Conservation (phyloP, 257 asterid species). For the Solanum pennellii region DNA sequence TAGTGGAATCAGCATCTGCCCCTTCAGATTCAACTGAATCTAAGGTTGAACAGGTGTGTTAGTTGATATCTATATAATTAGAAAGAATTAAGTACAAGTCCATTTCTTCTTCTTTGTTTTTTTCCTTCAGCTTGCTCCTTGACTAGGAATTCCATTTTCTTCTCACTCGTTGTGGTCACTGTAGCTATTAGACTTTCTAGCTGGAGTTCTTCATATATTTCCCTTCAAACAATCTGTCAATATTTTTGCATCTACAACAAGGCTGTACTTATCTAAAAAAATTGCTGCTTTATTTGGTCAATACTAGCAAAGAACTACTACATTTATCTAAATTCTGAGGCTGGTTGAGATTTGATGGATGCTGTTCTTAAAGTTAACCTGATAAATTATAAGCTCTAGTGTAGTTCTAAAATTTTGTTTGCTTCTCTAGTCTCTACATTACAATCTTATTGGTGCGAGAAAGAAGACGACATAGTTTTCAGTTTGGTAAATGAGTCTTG, state of each 20-base stretch:
- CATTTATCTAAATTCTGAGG: neutral
- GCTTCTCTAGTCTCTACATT: neutral
- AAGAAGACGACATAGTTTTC: neutral
- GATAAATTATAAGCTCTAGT: neutral
- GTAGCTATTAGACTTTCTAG: neutral
- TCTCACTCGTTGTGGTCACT: neutral
- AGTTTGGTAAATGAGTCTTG: neutral
- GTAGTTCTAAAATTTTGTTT: neutral
- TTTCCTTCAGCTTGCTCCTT: neutral
- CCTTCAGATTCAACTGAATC: constrained; percentile 33
- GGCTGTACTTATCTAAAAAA: neutral
- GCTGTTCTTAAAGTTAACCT: neutral
- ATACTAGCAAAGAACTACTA: neutral
- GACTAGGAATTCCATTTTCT: neutral
- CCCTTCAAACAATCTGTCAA: neutral
- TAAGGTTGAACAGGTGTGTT: constrained; percentile 49
- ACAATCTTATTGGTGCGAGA: neutral
- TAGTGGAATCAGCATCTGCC: constrained; percentile 28
- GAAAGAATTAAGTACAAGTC: neutral
- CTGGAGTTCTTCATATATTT: neutral
- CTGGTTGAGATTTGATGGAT: neutral
- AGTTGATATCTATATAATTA: neutral
- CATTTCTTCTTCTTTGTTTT: neutral
- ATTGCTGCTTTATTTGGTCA: neutral
- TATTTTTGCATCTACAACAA: neutral